Evolutionary conservation across 805 yeast species (phyloP).

Genomic region (Sporopachydermia lactativora): DNA sequence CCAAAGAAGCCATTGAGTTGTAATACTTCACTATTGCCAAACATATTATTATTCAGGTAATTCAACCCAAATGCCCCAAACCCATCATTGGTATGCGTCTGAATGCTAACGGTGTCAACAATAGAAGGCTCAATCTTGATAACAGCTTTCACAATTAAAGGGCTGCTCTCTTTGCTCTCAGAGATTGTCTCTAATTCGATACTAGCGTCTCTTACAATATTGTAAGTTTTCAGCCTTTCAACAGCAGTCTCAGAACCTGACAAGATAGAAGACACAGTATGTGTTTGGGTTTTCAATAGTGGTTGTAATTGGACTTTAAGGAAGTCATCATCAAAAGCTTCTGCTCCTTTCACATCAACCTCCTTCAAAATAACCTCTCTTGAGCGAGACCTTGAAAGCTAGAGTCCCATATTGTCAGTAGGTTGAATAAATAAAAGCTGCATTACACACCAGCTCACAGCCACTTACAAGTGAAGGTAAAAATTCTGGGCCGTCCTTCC

Average conservation of each 20-base stretch:
- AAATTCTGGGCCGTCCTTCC: background rate
- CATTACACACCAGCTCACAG: too few relatives aligned
- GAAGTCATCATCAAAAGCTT: background rate
- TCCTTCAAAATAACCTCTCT: background rate
- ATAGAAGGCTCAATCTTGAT: background rate
- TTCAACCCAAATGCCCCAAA: background rate
- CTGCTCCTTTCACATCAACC: background rate
- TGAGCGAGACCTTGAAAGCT: background rate
- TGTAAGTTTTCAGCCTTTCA: background rate
- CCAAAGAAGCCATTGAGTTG: background rate
- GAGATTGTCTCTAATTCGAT: background rate
- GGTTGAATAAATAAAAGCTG: too few relatives aligned
- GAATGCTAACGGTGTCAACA: background rate
- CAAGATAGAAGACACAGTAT: background rate
- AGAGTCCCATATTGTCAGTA: too few relatives aligned
- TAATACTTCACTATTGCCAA: background rate
- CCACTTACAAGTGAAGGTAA: background rate
- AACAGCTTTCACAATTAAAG: background rate
- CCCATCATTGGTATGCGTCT: background rate
- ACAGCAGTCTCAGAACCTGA: background rate
- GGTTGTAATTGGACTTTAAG: slow-evolving; percentile 1
- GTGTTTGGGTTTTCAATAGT: background rate
- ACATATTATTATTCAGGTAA: background rate
- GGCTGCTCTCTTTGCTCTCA: background rate
- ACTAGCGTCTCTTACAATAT: background rate